Evolutionary conservation across 176 grass and related monocot species (phyloP).

Genomic region (Aegilops tauschii): DNA sequence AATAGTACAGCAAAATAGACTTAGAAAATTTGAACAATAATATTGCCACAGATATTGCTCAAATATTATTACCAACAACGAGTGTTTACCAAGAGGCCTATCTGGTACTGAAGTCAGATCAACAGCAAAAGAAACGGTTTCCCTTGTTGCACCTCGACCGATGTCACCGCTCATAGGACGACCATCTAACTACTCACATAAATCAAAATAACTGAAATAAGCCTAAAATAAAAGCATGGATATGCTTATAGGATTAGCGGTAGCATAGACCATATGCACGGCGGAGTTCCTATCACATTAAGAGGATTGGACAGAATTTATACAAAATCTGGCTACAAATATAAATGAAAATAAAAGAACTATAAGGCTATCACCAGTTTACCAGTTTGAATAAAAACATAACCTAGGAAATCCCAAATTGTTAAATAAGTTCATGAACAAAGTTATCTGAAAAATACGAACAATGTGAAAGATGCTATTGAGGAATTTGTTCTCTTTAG

Average conservation of each 20-base stretch:
- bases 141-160: conserved; percentile 79
- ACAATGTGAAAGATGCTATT: background rate
- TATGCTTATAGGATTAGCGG: background rate
- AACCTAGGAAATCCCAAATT: background rate
- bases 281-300: background rate
- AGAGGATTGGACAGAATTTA: background rate
- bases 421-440: background rate
- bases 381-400: background rate
- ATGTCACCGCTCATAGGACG: conserved; percentile 93
- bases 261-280: background rate
- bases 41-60: background rate
- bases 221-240: background rate
- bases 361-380: background rate
- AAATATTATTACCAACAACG: background rate
- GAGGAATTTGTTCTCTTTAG: background rate
- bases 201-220: conserved; percentile 16
- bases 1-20: conserved; percentile 22
- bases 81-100: conserved; percentile 69
- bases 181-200: conserved; percentile 70
- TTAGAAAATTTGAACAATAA: conserved; percentile 1
- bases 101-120: conserved; percentile 50
- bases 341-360: background rate
- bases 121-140: conserved; percentile 78
- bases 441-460: background rate
- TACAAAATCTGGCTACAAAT: background rate